Base-by-base conservation (phyloP, 2,329 filamentous ascomycete species). In the Aphanocladium album region DNA sequence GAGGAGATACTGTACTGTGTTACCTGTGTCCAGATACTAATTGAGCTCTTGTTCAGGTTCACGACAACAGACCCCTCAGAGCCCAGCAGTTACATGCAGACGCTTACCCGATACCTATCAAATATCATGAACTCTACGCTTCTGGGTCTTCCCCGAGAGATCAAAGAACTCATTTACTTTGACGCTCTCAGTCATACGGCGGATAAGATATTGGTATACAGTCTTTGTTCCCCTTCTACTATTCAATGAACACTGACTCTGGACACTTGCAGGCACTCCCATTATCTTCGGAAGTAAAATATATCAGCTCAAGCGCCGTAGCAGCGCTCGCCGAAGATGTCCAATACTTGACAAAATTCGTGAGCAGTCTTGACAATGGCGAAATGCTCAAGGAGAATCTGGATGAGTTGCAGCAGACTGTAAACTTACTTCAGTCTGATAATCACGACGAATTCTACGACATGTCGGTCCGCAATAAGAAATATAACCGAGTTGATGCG, bases 391-490 rank as follows among this genome's bases (percentile, higher is more conserved):
- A 89, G 64, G 89, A 95, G 70, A 95, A 96, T 66, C 79, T 99
- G 43, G 93, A 97, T 68, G 95, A 98, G 76, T 80, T 99, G 39
- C 88, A 93, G 67, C 95, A 99, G 77, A 98, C 95, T 1, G 89
- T 96, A 51, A 86, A 89, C 62, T 81, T 99, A 27, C 89, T 99
- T 83, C 87, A 90, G 70, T 85, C 84, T 1, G 91, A 96, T 45
- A 96, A 96, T 68, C 86, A 91, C n/a, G 93, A 98, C 65, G 93
- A 98, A 73, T 99, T 96, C 74, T 99, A 95, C 72, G 95, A 99
- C 71, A 89, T 95, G 54, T 89, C 89, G 5, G 90, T 89, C 16
- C 81, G 92, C 57, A 96, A 97, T 76, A 93, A 90, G 77, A 96
- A 96, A 72, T 99, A 96, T 71, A 90, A 92, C 17, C 88, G 91